Conservation (phyloP, 768 basidiomycete genomes). For the Trametopsis cervina region DNA sequence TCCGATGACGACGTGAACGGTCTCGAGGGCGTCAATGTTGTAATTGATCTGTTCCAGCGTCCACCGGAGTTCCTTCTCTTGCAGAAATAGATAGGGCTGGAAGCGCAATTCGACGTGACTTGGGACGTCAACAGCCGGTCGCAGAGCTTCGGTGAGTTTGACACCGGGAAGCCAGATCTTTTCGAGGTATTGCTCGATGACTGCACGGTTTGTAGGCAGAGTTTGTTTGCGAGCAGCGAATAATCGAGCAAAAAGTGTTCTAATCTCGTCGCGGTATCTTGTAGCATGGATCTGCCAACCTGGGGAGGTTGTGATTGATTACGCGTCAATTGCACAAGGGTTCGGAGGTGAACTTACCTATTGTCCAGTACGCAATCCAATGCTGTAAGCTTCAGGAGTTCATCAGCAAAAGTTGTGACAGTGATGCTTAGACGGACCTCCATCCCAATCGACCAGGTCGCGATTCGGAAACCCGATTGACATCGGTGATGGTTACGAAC, state of each 20-base stretch:
- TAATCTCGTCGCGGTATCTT: conserved; percentile 11
- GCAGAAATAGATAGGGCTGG: conserved; percentile 17
- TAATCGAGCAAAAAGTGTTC: conserved; percentile 8
- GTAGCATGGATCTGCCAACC: conserved; percentile 19
- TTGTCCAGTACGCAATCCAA: conserved; percentile 31
- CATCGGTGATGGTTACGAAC: conserved; percentile 30
- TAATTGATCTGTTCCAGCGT: conserved; percentile 25
- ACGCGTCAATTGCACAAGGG: too few species aligned
- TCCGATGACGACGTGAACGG: conserved; percentile 24
- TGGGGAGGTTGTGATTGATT: too few species aligned
- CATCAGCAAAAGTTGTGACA: too few species aligned
- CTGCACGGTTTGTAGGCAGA: conserved; percentile 17
- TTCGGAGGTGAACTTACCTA: too few species aligned
- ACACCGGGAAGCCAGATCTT: conserved; percentile 5
- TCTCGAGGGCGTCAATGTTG: conserved; percentile 26
- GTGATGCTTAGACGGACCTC: too few species aligned
- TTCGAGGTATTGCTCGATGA: conserved; percentile 23
- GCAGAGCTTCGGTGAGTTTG: conserved; percentile 9
- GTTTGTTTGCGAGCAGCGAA: conserved; percentile 6
- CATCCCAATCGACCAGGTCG: conserved; percentile 24
- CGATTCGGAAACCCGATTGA: conserved; percentile 25
- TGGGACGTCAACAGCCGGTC: conserved; percentile 14
- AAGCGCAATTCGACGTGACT: conserved; percentile 21
- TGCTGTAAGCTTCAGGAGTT: conserved; percentile 24
- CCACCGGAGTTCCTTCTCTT: conserved; percentile 21